These are phyloP conservation scores for Metarhizium rileyi DNA, from an alignment of 2,329 filamentous ascomycete species.

Conservation along the genomic window DNA sequence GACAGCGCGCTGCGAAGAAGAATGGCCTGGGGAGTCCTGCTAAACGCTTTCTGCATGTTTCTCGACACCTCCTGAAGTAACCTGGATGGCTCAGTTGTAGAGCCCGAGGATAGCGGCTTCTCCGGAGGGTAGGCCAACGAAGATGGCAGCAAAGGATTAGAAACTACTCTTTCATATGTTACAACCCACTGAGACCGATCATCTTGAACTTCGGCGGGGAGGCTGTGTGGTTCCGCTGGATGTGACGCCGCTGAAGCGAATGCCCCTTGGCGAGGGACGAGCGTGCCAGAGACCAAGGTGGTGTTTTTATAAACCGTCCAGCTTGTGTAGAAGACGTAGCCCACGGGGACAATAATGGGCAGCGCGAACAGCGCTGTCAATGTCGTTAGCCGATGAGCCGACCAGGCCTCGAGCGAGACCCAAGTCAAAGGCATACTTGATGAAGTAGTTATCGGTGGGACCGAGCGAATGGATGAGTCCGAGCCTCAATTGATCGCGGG, in stretches of 20 bases:
- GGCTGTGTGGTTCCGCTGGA: conserved; percentile 5
- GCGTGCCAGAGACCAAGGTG: conserved; percentile 3
- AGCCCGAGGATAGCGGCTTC: not conserved
- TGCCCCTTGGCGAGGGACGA: not conserved
- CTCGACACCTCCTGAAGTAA: conserved; percentile 18
- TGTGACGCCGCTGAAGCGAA: not conserved
- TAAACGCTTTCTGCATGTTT: conserved; percentile 21
- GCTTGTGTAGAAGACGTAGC: conserved; percentile 9
- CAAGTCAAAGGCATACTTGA: not conserved
- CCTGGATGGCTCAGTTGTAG: conserved; percentile 6
- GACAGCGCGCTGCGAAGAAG: conserved; percentile 16
- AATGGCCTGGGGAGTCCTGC: conserved; percentile 22
- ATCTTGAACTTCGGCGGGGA: conserved; percentile 14
- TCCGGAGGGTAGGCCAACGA: conserved; percentile 2
- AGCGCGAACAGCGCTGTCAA: not conserved
- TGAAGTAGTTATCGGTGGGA: no score
- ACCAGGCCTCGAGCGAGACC: not conserved
- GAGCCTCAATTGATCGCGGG: not conserved
- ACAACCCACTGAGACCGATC: conserved; percentile 16
- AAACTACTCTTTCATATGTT: conserved; percentile 19
- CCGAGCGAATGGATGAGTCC: not conserved
- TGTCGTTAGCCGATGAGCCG: not conserved
- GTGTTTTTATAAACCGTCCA: conserved; percentile 7
- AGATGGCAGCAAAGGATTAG: conserved; percentile 12
- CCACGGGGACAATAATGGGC: conserved; percentile 7